Percentiles rank a stretch among this genome's conserved stretches.
phyloP scores from a whole-genome alignment of 2,329 filamentous ascomycete genomes.

The Colletotrichum gigasporum region DNA sequence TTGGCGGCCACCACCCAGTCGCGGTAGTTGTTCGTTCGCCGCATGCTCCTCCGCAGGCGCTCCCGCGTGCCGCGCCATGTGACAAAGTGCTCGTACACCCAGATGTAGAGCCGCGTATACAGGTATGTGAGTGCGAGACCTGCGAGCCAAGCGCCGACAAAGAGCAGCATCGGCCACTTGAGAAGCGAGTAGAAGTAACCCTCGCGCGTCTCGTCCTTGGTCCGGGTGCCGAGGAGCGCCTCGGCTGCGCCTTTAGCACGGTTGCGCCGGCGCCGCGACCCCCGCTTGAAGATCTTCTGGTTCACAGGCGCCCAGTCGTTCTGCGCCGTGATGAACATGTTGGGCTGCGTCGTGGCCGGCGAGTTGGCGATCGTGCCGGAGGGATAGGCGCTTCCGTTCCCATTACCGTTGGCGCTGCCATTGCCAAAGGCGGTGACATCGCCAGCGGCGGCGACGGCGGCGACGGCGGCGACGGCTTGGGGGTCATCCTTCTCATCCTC shows the following conservation, averaged over 20 bases:
- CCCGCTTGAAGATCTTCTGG: constrained; percentile 67
- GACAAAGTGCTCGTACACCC: constrained; percentile 88
- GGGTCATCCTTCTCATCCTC: constrained; percentile 43
- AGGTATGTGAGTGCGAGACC: constrained; percentile 80
- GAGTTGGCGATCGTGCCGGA: too few species aligned
- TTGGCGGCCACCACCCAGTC: constrained; percentile 87
- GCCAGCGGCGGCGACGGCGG: constrained; percentile 49
- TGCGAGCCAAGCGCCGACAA: constrained; percentile 82
- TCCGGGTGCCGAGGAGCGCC: constrained; percentile 63
- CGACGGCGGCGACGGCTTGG: constrained; percentile 47
- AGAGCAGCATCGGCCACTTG: constrained; percentile 89
- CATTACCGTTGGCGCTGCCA: constrained; percentile 25
- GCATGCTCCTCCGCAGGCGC: constrained; percentile 74
- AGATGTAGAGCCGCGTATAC: constrained; percentile 87
- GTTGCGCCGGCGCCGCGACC: constrained; percentile 44
- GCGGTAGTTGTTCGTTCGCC: constrained; percentile 76
- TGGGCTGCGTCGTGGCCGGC: constrained; percentile 43
- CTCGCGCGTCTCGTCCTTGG: constrained; percentile 92
- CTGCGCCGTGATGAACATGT: constrained; percentile 82
- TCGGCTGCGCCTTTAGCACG: constrained; percentile 50
- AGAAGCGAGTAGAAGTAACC: constrained; percentile 88
- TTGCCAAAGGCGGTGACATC: constrained; percentile 39
- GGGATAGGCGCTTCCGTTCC: constrained; percentile 12
- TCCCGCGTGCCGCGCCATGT: constrained; percentile 88
- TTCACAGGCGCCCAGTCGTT: constrained; percentile 96